Evolutionary conservation across 2,329 filamentous ascomycete genomes (phyloP).

Genomic region (Fusarium tupiense): DNA sequence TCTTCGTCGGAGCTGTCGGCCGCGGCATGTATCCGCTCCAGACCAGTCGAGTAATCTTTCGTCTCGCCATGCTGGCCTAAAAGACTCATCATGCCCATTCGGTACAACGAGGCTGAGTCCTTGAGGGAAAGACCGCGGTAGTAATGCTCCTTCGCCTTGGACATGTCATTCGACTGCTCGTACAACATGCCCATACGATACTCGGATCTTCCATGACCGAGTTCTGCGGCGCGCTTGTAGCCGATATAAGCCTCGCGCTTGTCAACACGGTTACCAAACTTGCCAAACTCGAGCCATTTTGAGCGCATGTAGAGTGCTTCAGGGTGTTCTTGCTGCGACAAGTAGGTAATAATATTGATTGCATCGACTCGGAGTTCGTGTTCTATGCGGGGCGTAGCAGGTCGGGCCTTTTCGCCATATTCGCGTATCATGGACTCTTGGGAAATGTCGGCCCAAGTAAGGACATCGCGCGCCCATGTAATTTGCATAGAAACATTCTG

Average conservation of each 20-base stretch:
- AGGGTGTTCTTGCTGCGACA: constrained; percentile 91
- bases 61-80: constrained; percentile 91
- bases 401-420: constrained; percentile 61
- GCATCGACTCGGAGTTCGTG: constrained; percentile 89
- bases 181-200: constrained; percentile 99
- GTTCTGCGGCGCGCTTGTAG: constrained; percentile 86
- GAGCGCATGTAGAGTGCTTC: constrained; percentile 93
- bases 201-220: constrained; percentile 87
- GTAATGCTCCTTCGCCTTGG: constrained; percentile 92
- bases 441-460: constrained; percentile 87
- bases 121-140: constrained; percentile 79
- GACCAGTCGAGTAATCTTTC: constrained; percentile 80
- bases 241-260: constrained; percentile 93
- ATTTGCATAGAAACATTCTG: constrained; percentile 97
- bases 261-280: constrained; percentile 89
- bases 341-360: constrained; percentile 88
- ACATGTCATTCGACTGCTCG: constrained; percentile 91
- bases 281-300: constrained; percentile 98
- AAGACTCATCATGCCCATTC: constrained; percentile 96
- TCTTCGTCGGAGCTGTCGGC: constrained; percentile 94
- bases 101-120: constrained; percentile 87
- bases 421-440: constrained; percentile 80
- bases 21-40: constrained; percentile 84
- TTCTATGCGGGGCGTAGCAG: constrained; percentile 85
- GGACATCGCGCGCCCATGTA: constrained; percentile 92